A percentile compares a stretch with the other conserved stretches of the same genome.
Conservation (phyloP, 305 asterid species). For the Fraxinus xanthoxyloides region DNA sequence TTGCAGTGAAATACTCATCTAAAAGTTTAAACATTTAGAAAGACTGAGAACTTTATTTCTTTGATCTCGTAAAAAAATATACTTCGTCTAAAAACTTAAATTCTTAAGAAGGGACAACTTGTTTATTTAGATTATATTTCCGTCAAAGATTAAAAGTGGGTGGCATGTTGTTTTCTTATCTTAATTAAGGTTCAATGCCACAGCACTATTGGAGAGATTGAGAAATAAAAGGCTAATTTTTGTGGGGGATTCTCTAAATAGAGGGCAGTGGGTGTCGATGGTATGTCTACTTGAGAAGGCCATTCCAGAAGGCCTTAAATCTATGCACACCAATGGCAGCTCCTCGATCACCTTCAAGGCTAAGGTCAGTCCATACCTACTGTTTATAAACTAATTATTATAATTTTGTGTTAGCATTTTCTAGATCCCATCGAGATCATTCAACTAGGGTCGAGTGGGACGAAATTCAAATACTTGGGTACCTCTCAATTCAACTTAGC, state of each 20-base stretch:
- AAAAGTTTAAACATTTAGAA: background rate
- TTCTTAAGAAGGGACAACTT: background rate
- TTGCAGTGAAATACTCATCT: background rate
- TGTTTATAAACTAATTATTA: background rate
- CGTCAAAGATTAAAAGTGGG: conserved; percentile 1
- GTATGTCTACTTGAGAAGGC: conserved; percentile 73
- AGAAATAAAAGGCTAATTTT: conserved; percentile 78
- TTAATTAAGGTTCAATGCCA: conserved; percentile 79
- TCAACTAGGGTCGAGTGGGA: background rate
- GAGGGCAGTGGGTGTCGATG: conserved; percentile 96
- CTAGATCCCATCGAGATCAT: background rate
- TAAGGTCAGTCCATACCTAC: conserved; percentile 37
- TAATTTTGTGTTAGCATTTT: background rate
- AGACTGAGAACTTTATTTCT: background rate
- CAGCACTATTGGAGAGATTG: conserved; percentile 61
- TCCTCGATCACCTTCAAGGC: conserved; percentile 82
- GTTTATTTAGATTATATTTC: background rate
- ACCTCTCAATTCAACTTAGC: background rate
- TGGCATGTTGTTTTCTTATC: conserved; percentile 33
- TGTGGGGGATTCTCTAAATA: conserved; percentile 86
- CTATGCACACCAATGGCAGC: conserved; percentile 73
- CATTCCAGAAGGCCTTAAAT: conserved; percentile 49
- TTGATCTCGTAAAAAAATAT: background rate
- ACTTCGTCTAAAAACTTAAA: background rate
- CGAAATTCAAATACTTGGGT: background rate